Evolutionary conservation across 1,139 yeast genomes (phyloP).

Genomic region (Candida gigantensis): DNA sequence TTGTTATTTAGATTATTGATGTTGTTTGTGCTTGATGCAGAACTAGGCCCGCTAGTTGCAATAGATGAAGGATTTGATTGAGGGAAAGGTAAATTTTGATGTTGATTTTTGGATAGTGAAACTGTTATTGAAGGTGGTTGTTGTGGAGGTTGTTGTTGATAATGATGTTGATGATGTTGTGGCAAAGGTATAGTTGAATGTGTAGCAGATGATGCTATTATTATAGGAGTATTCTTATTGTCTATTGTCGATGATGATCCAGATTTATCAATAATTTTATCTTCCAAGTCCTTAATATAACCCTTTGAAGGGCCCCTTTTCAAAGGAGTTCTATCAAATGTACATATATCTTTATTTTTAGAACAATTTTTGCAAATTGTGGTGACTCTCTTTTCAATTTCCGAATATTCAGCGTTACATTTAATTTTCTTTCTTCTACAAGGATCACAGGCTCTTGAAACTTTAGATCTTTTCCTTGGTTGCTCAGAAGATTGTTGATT

Average conservation of each 20-base stretch:
- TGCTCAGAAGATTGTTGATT: slow-evolving; percentile 12
- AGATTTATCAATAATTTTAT: slow-evolving; percentile 19
- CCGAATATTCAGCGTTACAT: slow-evolving; percentile 58
- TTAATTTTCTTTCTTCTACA: slow-evolving; percentile 65
- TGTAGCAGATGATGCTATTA: slow-evolving; percentile 4
- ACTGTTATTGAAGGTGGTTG: slow-evolving; percentile 4
- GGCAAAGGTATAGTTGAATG: slow-evolving; percentile 1
- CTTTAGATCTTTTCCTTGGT: slow-evolving; percentile 62
- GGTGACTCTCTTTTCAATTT: slow-evolving; percentile 43
- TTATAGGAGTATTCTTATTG: too few relatives aligned
- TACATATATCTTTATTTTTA: slow-evolving; percentile 55
- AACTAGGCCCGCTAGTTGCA: slow-evolving; percentile 5
- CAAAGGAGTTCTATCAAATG: slow-evolving; percentile 67
- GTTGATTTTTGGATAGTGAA: slow-evolving; percentile 1
- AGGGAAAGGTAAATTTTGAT: slow-evolving; percentile 3
- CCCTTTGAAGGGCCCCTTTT: slow-evolving; percentile 82
- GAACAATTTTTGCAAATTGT: slow-evolving; percentile 58
- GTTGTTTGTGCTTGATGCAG: slow-evolving; percentile 6
- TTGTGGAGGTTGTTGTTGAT: slow-evolving; percentile 8
- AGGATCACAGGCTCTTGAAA: slow-evolving; percentile 68
- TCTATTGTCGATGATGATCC: background rate
- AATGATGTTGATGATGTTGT: slow-evolving; percentile 6
- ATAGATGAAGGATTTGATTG: slow-evolving; percentile 2
- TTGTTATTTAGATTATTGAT: slow-evolving; percentile 7
- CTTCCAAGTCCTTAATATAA: slow-evolving; percentile 48